Evolutionary conservation across 176 grass and related monocot genomes (phyloP).

Genomic region (Urochloa ruziziensis): DNA sequence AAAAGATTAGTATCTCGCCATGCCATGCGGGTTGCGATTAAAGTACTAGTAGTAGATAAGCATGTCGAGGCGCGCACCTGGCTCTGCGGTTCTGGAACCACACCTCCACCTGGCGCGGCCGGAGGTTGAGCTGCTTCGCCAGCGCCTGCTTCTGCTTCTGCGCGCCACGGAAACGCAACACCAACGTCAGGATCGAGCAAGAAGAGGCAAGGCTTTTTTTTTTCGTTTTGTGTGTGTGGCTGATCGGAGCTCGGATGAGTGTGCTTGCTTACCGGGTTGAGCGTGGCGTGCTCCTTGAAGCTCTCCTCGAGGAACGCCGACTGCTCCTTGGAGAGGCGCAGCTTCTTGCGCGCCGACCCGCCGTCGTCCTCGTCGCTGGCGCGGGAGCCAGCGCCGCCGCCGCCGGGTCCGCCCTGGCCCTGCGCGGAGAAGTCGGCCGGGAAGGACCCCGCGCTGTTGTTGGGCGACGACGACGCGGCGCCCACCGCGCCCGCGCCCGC

Average conservation of each 20-base stretch:
- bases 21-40: background rate
- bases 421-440: constrained; percentile 47
- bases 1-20: background rate
- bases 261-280: constrained; percentile 62
- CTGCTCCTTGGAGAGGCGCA: constrained; percentile 91
- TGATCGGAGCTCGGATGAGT: background rate
- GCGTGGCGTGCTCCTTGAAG: constrained; percentile 91
- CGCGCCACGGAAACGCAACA: no score
- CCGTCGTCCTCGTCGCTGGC: constrained; percentile 85
- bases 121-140: constrained; percentile 78
- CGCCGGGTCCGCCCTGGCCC: constrained; percentile 1
- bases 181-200: background rate
- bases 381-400: constrained; percentile 32
- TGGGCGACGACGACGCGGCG: constrained; percentile 68
- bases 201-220: background rate
- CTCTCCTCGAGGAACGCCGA: constrained; percentile 90
- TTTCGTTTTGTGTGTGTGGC: background rate
- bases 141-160: constrained; percentile 89
- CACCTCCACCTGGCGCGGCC: constrained; percentile 91
- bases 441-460: constrained; percentile 65
- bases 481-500: constrained; percentile 17
- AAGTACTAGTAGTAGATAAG: background rate
- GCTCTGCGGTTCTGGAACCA: constrained; percentile 97
- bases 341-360: constrained; percentile 71
- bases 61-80: constrained; percentile 34